Percentiles rank a stretch among this genome's conserved stretches.
Conservation (phyloP, 2,329 filamentous ascomycete species). For the Amesomyces nigricolor region DNA sequence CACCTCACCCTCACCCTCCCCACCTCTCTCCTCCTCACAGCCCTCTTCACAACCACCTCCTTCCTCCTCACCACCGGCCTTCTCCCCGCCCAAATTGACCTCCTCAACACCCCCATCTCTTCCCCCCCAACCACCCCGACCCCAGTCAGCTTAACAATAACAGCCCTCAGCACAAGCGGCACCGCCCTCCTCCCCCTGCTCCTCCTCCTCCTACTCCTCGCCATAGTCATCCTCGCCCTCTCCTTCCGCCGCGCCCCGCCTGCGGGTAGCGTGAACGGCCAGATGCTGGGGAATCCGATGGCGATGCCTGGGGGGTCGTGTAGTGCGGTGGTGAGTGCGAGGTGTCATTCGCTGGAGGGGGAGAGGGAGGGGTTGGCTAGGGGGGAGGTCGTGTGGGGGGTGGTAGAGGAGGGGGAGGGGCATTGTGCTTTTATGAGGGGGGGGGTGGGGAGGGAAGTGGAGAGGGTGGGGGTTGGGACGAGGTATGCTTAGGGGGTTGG, state of each 20-base stretch:
- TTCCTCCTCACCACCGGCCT: conserved; percentile 45
- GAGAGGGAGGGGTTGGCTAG: conserved; percentile 33
- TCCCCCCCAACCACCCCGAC: conserved; percentile 1
- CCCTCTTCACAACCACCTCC: conserved; percentile 39
- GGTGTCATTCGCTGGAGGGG: conserved; percentile 37
- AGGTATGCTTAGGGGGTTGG: conserved; percentile 33
- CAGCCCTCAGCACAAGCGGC: conserved; percentile 39
- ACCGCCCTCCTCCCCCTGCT: conserved; percentile 40
- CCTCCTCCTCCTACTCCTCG: conserved; percentile 37
- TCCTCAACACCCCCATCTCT: conserved; percentile 14
- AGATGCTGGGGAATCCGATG: conserved; percentile 43
- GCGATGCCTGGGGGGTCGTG: conserved; percentile 43
- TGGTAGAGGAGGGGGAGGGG: conserved; percentile 37
- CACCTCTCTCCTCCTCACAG: conserved; percentile 40
- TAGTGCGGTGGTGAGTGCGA: conserved; percentile 47
- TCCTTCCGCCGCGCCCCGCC: conserved; percentile 37
- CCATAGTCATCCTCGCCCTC: conserved; percentile 33
- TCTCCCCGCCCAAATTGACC: conserved; percentile 32
- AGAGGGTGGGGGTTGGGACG: conserved; percentile 31
- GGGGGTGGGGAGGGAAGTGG: conserved; percentile 25
- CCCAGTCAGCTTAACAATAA: conserved; percentile 5
- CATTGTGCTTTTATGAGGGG: conserved; percentile 42
- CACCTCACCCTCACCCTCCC: conserved; percentile 47
- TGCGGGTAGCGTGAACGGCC: conserved; percentile 33
- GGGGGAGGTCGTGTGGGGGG: conserved; percentile 41